Evolutionary conservation across 2,329 filamentous ascomycete genomes (phyloP).

Genomic region (Diaporthe sp.): DNA sequence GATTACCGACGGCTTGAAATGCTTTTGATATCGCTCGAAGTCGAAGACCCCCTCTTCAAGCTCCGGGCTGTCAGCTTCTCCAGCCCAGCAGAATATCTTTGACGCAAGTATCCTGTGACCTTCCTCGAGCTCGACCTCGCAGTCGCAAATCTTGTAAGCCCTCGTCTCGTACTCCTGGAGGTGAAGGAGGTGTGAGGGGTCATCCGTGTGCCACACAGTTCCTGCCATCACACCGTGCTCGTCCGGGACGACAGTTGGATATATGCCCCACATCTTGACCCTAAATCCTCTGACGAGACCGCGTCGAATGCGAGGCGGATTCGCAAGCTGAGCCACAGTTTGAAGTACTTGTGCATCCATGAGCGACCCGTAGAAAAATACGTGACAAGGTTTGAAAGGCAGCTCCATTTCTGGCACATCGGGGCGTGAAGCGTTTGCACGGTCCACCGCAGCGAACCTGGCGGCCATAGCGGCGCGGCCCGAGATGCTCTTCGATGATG

Average conservation of each 20-base stretch:
- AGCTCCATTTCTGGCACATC: neutral
- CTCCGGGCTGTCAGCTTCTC: neutral
- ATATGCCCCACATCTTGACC: constrained; percentile 4
- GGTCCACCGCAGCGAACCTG: neutral
- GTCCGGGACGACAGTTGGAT: neutral
- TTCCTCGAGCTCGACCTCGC: neutral
- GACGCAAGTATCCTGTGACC: no score
- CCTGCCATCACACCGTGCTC: neutral
- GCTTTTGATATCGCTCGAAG: neutral
- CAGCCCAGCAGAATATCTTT: constrained; percentile 3
- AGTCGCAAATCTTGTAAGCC: neutral
- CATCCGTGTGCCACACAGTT: neutral
- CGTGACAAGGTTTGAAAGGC: neutral
- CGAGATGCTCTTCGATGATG: neutral
- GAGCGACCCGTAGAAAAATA: constrained; percentile 3
- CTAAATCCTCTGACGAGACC: neutral
- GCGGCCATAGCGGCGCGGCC: neutral
- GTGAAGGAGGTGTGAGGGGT: neutral
- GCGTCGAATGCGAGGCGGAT: neutral
- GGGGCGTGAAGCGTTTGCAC: neutral
- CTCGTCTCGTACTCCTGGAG: neutral
- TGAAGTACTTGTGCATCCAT: neutral
- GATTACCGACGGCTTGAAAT: neutral
- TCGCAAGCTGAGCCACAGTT: neutral
- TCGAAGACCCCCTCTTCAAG: neutral